A percentile compares a stretch with the other conserved stretches of the same genome.
phyloP scores from a whole-genome alignment of 192 early-diverging fungal genomes.

The Spinellus fusiger region DNA sequence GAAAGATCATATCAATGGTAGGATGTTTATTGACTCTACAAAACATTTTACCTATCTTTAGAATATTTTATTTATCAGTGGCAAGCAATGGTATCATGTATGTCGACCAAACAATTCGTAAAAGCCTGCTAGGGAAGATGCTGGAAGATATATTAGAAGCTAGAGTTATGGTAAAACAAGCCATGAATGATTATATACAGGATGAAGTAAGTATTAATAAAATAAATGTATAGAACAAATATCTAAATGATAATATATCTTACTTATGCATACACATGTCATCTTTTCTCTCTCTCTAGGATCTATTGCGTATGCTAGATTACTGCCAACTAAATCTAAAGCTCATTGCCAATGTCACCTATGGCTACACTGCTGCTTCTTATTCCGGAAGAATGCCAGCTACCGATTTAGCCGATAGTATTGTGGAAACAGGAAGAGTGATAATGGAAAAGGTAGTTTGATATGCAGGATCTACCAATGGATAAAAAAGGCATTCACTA shows the following conservation, averaged over 20 bases:
- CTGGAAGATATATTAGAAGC: slow-evolving; percentile 84
- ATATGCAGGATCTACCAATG: slow-evolving; percentile 3
- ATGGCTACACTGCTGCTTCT: slow-evolving; percentile 79
- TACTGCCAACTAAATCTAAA: slow-evolving; percentile 84
- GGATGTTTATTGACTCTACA: not conserved
- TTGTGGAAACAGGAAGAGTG: slow-evolving; percentile 81
- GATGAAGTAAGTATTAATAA: slow-evolving; percentile 39
- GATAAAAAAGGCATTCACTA: not conserved
- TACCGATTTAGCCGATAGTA: slow-evolving; percentile 84
- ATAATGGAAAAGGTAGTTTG: slow-evolving; percentile 58
- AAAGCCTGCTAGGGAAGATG: slow-evolving; percentile 77
- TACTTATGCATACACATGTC: not conserved
- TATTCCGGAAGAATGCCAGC: slow-evolving; percentile 91
- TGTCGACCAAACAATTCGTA: slow-evolving; percentile 78
- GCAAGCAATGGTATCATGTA: slow-evolving; percentile 84
- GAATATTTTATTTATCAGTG: slow-evolving; percentile 18
- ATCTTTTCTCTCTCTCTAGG: slow-evolving; percentile 19
- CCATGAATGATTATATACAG: slow-evolving; percentile 67
- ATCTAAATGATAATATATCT: not conserved
- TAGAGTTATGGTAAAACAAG: slow-evolving; percentile 82
- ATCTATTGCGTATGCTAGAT: slow-evolving; percentile 63
- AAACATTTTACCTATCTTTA: not conserved
- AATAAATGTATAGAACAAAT: not conserved
- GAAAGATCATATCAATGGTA: slow-evolving; percentile 68
- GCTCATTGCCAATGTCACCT: slow-evolving; percentile 90